Conservation (phyloP, 345 rosid species). For the Limnanthes douglasii region DNA sequence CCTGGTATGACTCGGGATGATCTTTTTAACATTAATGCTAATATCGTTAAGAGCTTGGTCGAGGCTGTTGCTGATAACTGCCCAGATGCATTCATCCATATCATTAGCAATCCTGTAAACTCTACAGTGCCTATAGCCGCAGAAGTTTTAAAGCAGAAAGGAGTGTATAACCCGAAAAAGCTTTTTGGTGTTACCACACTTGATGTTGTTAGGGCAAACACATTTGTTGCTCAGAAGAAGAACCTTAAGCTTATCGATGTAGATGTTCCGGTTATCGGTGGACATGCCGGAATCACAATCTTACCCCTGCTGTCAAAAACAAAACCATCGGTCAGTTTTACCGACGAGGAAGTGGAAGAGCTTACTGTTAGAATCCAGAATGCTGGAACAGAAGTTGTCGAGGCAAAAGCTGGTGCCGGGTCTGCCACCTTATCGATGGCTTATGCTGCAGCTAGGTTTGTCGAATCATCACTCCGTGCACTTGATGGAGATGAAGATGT, state of each 20-base stretch:
- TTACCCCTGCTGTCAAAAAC: slow-evolving; percentile 78
- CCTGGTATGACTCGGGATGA: slow-evolving; percentile 98
- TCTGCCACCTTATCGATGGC: slow-evolving; percentile 98
- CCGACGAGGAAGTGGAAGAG: slow-evolving; percentile 54
- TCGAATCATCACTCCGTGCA: slow-evolving; percentile 91
- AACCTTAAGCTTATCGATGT: slow-evolving; percentile 82
- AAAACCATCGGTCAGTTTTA: slow-evolving; percentile 53
- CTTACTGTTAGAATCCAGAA: slow-evolving; percentile 84
- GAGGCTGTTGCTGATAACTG: slow-evolving; percentile 86
- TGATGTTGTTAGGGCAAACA: slow-evolving; percentile 88
- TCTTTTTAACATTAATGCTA: slow-evolving; percentile 86
- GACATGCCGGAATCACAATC: slow-evolving; percentile 91
- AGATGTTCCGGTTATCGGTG: slow-evolving; percentile 90
- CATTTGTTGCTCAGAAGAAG: slow-evolving; percentile 81
- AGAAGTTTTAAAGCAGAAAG: slow-evolving; percentile 74
- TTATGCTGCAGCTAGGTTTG: slow-evolving; percentile 91
- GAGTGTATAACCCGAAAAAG: slow-evolving; percentile 79
- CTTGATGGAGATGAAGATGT: slow-evolving; percentile 85
- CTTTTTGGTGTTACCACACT: slow-evolving; percentile 89
- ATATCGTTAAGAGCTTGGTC: slow-evolving; percentile 58
- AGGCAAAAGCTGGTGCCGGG: slow-evolving; percentile 96
- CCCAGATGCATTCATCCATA: slow-evolving; percentile 80
- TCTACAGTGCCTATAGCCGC: slow-evolving; percentile 91
- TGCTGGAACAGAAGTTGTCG: slow-evolving; percentile 93
- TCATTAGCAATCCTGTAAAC: slow-evolving; percentile 93